Evolutionary conservation across 129 eudicot genomes (phyloP), one percentile per base, ranked within the genome.

Genomic region (Flaveria ramosissima): DNA sequence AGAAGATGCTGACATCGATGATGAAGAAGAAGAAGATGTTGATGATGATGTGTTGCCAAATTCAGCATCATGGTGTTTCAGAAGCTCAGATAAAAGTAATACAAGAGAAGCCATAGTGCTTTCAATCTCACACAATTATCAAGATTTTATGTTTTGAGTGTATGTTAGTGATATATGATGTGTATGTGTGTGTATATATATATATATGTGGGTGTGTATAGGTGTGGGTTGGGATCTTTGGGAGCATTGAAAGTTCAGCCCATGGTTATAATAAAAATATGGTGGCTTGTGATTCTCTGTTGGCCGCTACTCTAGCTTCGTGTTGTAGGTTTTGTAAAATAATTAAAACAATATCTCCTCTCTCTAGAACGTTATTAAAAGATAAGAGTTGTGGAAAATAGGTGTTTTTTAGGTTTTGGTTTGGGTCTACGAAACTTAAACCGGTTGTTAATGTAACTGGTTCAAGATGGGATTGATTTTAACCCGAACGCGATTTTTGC

Each of bases 41-140:
- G 78, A 59, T 51, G 77, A n/a, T 20, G 83, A 26, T 2, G 80
- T 61, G 72, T 71, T 45, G 15, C 71, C 52, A 39, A 66, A 48
- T 48, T 88, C 92, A 6, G 72, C 73, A 66, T 86, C 64, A 74
- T 84, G 88, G 78, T 85, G 94, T 26, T 82, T 84, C 1, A 88
- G 77, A 67, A 91, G 86, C 81, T 91, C 94, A 43, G 97, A 81
- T 43, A 89, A 65, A 45, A 91, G 85, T 70, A 91, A 86, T 73
- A 91, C 82, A 32, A 91, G 88, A 71, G 97, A 84, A 71, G 93
- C 96, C 84, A 80, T 80, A 52, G 13, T 52, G 11, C 27, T 24
- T 15, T 56, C 3, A 56, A 7, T 56, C 20, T 20, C 11, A 2
- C 57, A 70, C 6, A 59, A 70, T 2, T 73, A 1, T 19, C 27